Evolutionary conservation across 208 protist genomes (phyloP), one percentile per base, ranked within the genome.

Genomic region (Leishmania turanica): DNA sequence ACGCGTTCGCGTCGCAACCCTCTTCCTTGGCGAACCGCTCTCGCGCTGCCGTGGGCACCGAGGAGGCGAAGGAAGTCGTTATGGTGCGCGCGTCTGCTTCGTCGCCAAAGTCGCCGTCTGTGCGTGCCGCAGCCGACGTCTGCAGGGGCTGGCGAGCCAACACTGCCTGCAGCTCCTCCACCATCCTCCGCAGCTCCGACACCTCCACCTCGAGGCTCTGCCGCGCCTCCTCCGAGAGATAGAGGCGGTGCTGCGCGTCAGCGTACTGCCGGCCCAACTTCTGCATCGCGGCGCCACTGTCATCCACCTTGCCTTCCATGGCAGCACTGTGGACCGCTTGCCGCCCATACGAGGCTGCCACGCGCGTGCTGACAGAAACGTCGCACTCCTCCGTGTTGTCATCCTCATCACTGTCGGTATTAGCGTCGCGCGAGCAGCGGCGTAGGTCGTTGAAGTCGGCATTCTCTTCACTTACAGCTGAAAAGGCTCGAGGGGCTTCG

Each of bases 221-320:
- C 3, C 86, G 74, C 2, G 82, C 79, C 58, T 88, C 90, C 73
- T 91, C 85, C 0, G 88, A 86, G 40, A 65, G 75, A 54, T 80
- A 74, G 1, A 90, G 87, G 0, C 84, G 82, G 47, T 90, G 86
- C 66, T 89, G 85, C 4, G 85, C 87, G 31, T 89, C 87, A 51
- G 87, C 89, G 80, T 88, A 91, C 72, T 84, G 80, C 42, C 87
- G 80, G 3, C 85, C 85, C 31, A 91, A 60, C 53, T 85, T 79
- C 73, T 90, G 78, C 87, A 93, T 88, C 53, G 79, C 79, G 2
- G 56, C 42, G 3, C 77, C 80, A 47, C 79, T 88, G 73, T 84
- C 69, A 56, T 88, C 78, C 34, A 74, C 68, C 79, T 77, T 82
- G 58, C 62, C 74, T 15, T 58, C 47, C 24, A 47, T 45, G 11